Conservation (phyloP, 805 yeast species). For the Monosporozyma aquatica region DNA sequence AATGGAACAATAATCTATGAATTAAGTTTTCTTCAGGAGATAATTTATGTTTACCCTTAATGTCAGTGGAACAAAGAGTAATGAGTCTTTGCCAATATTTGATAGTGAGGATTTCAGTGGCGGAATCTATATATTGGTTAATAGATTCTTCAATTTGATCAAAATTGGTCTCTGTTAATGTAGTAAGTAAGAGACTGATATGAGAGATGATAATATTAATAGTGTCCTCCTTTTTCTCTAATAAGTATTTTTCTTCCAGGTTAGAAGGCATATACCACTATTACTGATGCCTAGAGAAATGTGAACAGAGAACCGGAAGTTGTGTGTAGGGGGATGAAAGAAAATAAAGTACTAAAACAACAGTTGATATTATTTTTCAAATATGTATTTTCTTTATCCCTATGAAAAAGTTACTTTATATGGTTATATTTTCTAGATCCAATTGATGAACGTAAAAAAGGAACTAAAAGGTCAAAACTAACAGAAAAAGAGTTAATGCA, state of each 20-base stretch:
- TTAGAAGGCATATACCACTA: background rate
- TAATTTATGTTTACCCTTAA: conserved; percentile 12
- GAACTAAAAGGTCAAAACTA: too few species aligned
- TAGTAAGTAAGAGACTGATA: conserved; percentile 22
- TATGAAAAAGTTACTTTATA: too few species aligned
- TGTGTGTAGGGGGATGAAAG: too few species aligned
- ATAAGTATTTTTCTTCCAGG: background rate
- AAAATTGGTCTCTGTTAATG: conserved; percentile 17
- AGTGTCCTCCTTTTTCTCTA: conserved; percentile 18
- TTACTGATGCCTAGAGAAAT: background rate
- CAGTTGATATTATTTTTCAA: too few species aligned
- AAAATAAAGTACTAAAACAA: too few species aligned
- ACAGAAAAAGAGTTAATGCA: too few species aligned
- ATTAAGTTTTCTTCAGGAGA: conserved; percentile 11
- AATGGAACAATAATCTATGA: conserved; percentile 18
- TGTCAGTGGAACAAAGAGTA: conserved; percentile 16
- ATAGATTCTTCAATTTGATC: conserved; percentile 13
- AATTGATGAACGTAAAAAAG: too few species aligned
- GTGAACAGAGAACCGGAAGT: background rate
- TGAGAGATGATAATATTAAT: conserved; percentile 23
- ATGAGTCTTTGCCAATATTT: conserved; percentile 24
- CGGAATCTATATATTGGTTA: conserved; percentile 17
- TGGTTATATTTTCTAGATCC: too few species aligned
- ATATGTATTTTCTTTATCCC: too few species aligned
- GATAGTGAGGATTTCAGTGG: conserved; percentile 15